Evolutionary conservation across 768 basidiomycete species (phyloP).

Genomic region (Cystobasidium ongulense): DNA sequence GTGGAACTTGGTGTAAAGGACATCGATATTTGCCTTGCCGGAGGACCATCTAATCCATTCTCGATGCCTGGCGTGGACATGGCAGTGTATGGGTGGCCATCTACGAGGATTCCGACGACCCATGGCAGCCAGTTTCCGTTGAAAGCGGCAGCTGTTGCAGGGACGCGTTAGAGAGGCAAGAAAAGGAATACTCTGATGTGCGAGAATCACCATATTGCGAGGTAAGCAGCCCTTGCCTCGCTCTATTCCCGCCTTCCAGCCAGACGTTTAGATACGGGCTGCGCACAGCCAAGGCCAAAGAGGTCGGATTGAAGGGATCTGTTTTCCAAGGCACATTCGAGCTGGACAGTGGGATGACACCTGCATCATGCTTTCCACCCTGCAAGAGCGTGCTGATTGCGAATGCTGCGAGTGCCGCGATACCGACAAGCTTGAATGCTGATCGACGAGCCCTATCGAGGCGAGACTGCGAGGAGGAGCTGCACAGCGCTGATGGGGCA

Average conservation of each 20-base stretch:
- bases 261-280: slow-evolving; percentile 59
- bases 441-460: too few species aligned
- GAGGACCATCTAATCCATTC: neutral
- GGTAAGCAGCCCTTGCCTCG: slow-evolving; percentile 50
- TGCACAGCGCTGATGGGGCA: too few species aligned
- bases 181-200: too few species aligned
- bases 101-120: slow-evolving; percentile 33
- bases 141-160: too few species aligned
- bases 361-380: too few species aligned
- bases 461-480: too few species aligned
- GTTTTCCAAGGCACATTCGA: slow-evolving; percentile 44
- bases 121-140: slow-evolving; percentile 33
- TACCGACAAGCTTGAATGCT: too few species aligned
- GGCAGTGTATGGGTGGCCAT: slow-evolving; percentile 32
- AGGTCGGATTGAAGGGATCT: slow-evolving; percentile 55
- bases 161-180: too few species aligned
- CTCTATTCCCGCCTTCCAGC: slow-evolving; percentile 49
- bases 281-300: slow-evolving; percentile 60
- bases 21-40: slow-evolving; percentile 32
- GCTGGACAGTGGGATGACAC: too few species aligned
- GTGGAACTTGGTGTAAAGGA: slow-evolving; percentile 61
- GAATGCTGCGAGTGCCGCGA: too few species aligned
- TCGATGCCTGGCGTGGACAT: slow-evolving; percentile 30
- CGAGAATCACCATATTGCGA: too few species aligned
- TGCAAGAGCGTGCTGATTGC: too few species aligned